phyloP scores from a whole-genome alignment of 169 alveolate species.

The Eimeria necatrix region DNA sequence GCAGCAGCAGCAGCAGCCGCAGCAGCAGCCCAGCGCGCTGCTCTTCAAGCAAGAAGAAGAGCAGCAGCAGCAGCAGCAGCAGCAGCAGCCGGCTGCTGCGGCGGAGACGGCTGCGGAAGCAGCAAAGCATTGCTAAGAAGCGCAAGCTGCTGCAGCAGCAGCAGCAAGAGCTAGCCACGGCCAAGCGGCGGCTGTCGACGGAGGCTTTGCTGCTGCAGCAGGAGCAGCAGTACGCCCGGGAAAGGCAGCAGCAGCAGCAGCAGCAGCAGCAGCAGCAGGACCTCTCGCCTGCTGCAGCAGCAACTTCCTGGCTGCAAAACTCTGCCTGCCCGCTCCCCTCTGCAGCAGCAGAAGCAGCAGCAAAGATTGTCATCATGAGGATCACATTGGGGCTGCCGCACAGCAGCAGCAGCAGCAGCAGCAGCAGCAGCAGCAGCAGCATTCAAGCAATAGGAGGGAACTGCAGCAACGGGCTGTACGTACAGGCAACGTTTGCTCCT shows the following conservation, averaged over 20 bases:
- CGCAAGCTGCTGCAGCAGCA: not conserved
- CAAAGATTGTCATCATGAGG: not conserved
- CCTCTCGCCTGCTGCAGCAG: not conserved
- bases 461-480: not conserved
- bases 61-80: not conserved
- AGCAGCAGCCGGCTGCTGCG: not conserved
- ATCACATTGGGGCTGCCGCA: not conserved
- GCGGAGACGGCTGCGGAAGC: not conserved
- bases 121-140: not conserved
- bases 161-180: not conserved
- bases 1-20: not conserved
- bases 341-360: not conserved
- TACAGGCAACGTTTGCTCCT: not conserved
- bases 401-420: not conserved
- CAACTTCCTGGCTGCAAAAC: not conserved
- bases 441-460: not conserved
- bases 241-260: not conserved
- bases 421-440: conserved; percentile 3
- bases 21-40: not conserved
- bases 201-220: not conserved
- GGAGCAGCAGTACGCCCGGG: not conserved
- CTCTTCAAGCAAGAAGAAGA: no score
- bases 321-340: not conserved
- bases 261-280: not conserved
- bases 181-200: not conserved